Percentiles rank a stretch among this genome's conserved stretches.
Conservation (phyloP, 2,329 filamentous ascomycete genomes). For the Karstenula rhodostoma region DNA sequence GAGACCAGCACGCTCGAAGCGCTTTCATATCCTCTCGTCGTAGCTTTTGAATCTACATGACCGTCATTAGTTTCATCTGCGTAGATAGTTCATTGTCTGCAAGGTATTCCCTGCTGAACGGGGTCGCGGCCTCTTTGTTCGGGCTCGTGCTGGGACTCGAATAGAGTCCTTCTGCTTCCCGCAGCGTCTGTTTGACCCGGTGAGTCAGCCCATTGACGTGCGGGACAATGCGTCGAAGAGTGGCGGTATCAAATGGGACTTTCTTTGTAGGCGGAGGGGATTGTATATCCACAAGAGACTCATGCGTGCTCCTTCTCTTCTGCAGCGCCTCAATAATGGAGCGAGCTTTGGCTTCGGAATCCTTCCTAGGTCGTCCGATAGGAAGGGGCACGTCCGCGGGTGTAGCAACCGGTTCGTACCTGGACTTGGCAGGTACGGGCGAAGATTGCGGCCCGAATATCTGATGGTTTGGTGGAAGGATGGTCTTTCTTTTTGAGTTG, state of each 20-base stretch:
- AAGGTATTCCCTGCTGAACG: constrained; percentile 46
- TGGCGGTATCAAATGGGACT: constrained; percentile 72
- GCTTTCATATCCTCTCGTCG: constrained; percentile 25
- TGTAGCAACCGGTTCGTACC: constrained; percentile 36
- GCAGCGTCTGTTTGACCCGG: constrained; percentile 57
- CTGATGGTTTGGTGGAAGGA: constrained; percentile 46
- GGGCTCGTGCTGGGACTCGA: constrained; percentile 52
- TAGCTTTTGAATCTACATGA: constrained; percentile 45
- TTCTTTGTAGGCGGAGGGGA: constrained; percentile 56
- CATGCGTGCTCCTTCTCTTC: constrained; percentile 52
- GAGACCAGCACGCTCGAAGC: constrained; percentile 25
- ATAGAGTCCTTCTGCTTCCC: constrained; percentile 58
- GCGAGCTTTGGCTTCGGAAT: constrained; percentile 66
- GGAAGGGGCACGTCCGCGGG: constrained; percentile 38
- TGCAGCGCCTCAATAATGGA: constrained; percentile 69
- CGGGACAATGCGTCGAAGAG: constrained; percentile 68
- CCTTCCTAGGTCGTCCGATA: constrained; percentile 59
- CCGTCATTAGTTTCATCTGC: constrained; percentile 53
- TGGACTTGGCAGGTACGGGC: constrained; percentile 36
- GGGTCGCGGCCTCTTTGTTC: constrained; percentile 42
- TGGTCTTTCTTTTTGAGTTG: constrained; percentile 43
- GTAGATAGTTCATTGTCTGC: constrained; percentile 43
- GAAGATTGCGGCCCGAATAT: constrained; percentile 48
- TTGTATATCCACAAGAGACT: constrained; percentile 34
- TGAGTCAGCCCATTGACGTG: constrained; percentile 59